Conservation (phyloP, 108 stramenopile species). For the Chaetoceros tenuissimus region DNA sequence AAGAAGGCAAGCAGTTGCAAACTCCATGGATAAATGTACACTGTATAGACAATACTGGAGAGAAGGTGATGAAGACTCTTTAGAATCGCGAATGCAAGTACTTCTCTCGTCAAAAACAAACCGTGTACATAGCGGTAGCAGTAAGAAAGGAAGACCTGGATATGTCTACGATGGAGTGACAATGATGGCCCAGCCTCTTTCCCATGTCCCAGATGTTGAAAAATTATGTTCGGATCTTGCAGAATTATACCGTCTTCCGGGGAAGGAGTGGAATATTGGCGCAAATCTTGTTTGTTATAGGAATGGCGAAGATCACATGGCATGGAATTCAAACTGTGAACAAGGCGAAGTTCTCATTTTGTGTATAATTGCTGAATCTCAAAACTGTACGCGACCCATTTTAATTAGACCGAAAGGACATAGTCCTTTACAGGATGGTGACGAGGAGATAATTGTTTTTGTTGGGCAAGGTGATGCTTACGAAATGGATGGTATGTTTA, state of each 20-base stretch:
- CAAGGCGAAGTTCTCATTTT: constrained; percentile 30
- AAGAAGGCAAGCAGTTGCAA: constrained; percentile 7
- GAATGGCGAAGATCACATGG: constrained; percentile 26
- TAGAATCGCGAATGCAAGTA: constrained; percentile 26
- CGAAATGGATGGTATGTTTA: constrained; percentile 20
- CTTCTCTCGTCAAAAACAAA: constrained; percentile 18
- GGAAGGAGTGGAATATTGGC: constrained; percentile 21
- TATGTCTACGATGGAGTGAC: constrained; percentile 19
- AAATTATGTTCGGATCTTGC: constrained; percentile 10
- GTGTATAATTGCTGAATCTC: constrained; percentile 26
- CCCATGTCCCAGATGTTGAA: constrained; percentile 12
- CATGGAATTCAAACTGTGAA: constrained; percentile 30
- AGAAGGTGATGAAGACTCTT: constrained; percentile 3
- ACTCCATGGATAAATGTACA: constrained; percentile 20
- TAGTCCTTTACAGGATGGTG: constrained; percentile 11
- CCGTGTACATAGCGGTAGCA: not conserved
- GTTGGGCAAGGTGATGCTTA: constrained; percentile 25
- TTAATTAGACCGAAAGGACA: constrained; percentile 16
- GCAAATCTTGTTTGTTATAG: constrained; percentile 26
- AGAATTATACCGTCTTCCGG: constrained; percentile 3
- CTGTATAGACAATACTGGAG: constrained; percentile 20
- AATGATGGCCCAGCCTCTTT: constrained; percentile 18
- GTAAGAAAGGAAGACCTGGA: constrained; percentile 5
- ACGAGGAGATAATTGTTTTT: constrained; percentile 25
- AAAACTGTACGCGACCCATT: constrained; percentile 14